Percentiles rank a stretch among this genome's conserved stretches.
Evolutionary conservation across 169 alveolate genomes (phyloP).

Genomic region (Cryptosporidium andersoni): DNA sequence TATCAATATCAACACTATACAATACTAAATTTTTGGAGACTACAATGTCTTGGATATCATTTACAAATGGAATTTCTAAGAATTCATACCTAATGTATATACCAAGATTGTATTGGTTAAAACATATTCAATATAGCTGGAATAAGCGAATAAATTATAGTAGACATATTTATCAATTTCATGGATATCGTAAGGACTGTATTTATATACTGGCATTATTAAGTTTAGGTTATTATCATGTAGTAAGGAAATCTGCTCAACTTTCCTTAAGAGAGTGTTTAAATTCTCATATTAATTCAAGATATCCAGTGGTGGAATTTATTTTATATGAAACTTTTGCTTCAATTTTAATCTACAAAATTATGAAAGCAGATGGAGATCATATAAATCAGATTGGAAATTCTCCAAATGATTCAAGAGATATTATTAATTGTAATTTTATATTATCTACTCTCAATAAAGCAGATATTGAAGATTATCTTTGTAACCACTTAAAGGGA

Average conservation of each 20-base stretch:
- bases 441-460: no score
- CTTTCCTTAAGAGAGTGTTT: conserved; percentile 25
- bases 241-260: conserved; percentile 51
- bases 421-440: no score
- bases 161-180: conserved; percentile 40
- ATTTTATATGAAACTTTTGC: conserved; percentile 28
- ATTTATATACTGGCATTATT: conserved; percentile 23
- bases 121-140: conserved; percentile 58
- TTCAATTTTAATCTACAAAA: conserved; percentile 3
- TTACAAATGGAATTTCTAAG: conserved; percentile 37
- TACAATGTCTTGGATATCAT: conserved; percentile 48
- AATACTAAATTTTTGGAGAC: conserved; percentile 53
- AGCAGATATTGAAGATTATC: conserved; percentile 18
- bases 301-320: conserved; percentile 14
- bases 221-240: conserved; percentile 32
- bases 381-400: not conserved
- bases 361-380: not conserved
- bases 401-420: no score
- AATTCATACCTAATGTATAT: conserved; percentile 27
- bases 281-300: conserved; percentile 49
- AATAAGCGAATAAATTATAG: conserved; percentile 37
- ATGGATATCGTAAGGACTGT: conserved; percentile 21
- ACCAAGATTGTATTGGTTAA: conserved; percentile 47
- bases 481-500: conserved; percentile 31
- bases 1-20: conserved; percentile 57